Percentiles rank a stretch among this genome's conserved stretches.
Conservation (phyloP, 1,284 basidiomycete species). For the Ceratobasidium sp. region DNA sequence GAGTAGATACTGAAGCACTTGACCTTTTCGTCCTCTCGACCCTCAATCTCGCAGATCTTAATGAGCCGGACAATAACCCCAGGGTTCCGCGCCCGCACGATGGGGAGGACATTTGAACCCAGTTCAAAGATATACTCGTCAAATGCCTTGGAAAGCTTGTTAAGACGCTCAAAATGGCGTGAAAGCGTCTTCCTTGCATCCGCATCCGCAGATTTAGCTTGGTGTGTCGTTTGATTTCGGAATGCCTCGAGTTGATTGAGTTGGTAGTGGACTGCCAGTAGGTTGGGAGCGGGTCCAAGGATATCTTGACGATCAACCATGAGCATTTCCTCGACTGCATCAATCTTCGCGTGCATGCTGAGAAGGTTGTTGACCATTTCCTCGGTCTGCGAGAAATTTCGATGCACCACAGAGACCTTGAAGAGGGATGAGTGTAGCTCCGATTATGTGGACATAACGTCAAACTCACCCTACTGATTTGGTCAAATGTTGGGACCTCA, state of each 20-base stretch:
- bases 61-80: constrained; percentile 88
- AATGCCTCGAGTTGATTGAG: constrained; percentile 89
- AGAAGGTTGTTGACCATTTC: constrained; percentile 93
- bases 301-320: constrained; percentile 73
- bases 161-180: constrained; percentile 87
- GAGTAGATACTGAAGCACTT: constrained; percentile 39
- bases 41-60: constrained; percentile 94
- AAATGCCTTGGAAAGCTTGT: constrained; percentile 79
- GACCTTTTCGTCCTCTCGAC: constrained; percentile 92
- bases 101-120: constrained; percentile 75
- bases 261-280: constrained; percentile 89
- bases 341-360: constrained; percentile 85
- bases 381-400: constrained; percentile 93
- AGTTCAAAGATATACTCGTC: constrained; percentile 86
- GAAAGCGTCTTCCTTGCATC: constrained; percentile 70
- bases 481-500: constrained; percentile 81
- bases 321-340: constrained; percentile 79
- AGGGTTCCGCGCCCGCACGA: constrained; percentile 78
- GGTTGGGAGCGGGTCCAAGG: constrained; percentile 81
- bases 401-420: constrained; percentile 92
- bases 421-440: background rate
- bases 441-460: background rate
- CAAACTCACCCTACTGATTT: constrained; percentile 82
- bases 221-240: constrained; percentile 89
- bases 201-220: constrained; percentile 83